Evolutionary conservation across 371 early-diverging fungal genomes (phyloP), one percentile per base, ranked within the genome.

Genomic region (Paraphysoderma sedebokerense): DNA sequence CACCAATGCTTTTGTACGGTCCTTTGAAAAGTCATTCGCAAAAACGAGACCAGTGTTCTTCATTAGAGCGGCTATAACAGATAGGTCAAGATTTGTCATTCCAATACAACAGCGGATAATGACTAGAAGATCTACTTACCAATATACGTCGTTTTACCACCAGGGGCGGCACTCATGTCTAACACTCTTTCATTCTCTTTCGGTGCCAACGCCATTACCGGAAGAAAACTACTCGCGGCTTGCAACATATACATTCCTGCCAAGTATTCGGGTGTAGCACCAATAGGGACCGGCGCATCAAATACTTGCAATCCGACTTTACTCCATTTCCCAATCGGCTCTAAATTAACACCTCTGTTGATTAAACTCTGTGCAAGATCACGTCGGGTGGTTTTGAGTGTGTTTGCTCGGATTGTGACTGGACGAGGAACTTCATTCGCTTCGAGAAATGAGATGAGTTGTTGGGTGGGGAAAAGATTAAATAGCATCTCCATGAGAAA

Each of bases 171-270:
- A 49, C 92, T 92, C 98, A 99, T 95, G 67, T 99, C 99, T 28
- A 98, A 69, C n/a, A 98, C 78, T 44, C 81, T 76, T 53, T 96
- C 92, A 54, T 86, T 72, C 46, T 87, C 88, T 61, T 86, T 82
- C 32, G 95, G 93, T 12, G 87, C 92, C 23, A 99, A 67, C 0
- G 97, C 85, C 74, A 99, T 83, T 27, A 98, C 98, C 19, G 99
- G 97, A 51, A 99, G 68, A 67, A 98, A 91, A 1, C 98, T 98
- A 12, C 92, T 82, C 5, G 98, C 98, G 1, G 97, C 87, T 64
- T 99, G 99, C 37, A 99, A 79, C 82, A 93, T 95, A 58, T 99
- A 99, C 54, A 92, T 87, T n/a, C 99, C 99, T n/a, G 95, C 91
- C 49, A 99, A 77, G 58, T 99, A 99, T 65, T 99, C 99, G 48